Evolutionary conservation across 306 rosid genomes (phyloP), one percentile per base, ranked within the genome.

Genomic region (Begonia peltatifolia): DNA sequence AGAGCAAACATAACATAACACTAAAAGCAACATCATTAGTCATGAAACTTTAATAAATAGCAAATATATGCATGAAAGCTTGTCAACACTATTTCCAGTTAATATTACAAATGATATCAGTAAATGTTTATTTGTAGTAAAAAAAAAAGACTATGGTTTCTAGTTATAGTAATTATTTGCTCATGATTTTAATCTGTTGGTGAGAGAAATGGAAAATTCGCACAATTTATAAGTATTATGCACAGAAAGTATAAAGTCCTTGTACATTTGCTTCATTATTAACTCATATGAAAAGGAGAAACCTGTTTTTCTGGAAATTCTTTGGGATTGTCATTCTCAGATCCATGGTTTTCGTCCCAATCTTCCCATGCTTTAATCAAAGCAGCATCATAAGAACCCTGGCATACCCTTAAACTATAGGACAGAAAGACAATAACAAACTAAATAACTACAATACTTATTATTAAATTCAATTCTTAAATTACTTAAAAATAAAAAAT

Each of bases 291-390:
- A 71, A 43, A 68, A 58, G 17, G 43, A 25, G 57, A 66, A 47
- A 83, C 99, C 95, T 90, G 99, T 58, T 80, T 75, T 50, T 80
- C 84, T 20, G 86, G 83, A 72, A 90, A 90, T 42, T 65, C 82
- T 60, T 68, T 66, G 10, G 95, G 99, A 72, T 90, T 92, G 69
- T 86, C 93, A 58, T 90, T 90, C 71, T 86, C 94, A 14, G 94
- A 90, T 56, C 62, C 72, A 67, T 77, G 65, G 14, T 64, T 52
- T 49, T 73, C 78, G 65, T 86, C 88, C 95, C 94, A 86, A 55
- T 64, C 71, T 67, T 86, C 93, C 99, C 99, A 86, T 47, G 94
- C 84, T 68, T 55, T 77, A 67, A 81, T 71, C 59, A 90, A 72
- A 20, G 73, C 61, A 42, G 62, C 41, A 23, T 86, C 84, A 75